Percentiles rank a stretch among this genome's conserved stretches.
These are phyloP conservation scores for Osmanthus fragrans DNA, from an alignment of 257 asterid genomes.

Conservation along the genomic window DNA sequence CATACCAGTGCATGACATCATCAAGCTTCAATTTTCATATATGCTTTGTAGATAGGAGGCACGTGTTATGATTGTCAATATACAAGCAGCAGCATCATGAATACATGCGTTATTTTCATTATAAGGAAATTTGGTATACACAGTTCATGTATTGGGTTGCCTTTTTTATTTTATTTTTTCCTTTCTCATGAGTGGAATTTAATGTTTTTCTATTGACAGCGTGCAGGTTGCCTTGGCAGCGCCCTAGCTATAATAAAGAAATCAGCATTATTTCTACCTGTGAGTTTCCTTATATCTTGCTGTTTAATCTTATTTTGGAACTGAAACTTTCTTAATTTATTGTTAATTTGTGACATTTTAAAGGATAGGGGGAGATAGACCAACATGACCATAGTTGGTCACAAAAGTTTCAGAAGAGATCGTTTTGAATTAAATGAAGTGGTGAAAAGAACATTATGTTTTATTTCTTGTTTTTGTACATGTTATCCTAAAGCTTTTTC, in stretches of 20 bases:
- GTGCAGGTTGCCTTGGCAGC: conserved; percentile 79
- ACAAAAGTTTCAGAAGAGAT: background rate
- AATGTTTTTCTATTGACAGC: conserved; percentile 47
- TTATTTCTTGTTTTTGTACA: background rate
- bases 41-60: conserved; percentile 1
- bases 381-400: background rate
- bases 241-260: conserved; percentile 68
- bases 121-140: background rate
- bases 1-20: background rate
- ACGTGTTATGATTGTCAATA: background rate
- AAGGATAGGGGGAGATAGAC: background rate
- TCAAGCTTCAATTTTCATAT: background rate
- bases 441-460: background rate
- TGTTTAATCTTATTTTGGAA: background rate
- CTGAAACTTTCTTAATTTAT: background rate
- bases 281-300: conserved; percentile 36
- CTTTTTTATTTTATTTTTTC: background rate
- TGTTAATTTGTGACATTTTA: background rate
- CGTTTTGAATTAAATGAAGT: background rate
- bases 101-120: background rate
- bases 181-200: conserved; percentile 11
- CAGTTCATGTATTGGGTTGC: conserved; percentile 4
- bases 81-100: background rate
- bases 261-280: conserved; percentile 54
- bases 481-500: background rate